Conservation (phyloP, 164 flowering plant species). For the Liquidambar formosana region DNA sequence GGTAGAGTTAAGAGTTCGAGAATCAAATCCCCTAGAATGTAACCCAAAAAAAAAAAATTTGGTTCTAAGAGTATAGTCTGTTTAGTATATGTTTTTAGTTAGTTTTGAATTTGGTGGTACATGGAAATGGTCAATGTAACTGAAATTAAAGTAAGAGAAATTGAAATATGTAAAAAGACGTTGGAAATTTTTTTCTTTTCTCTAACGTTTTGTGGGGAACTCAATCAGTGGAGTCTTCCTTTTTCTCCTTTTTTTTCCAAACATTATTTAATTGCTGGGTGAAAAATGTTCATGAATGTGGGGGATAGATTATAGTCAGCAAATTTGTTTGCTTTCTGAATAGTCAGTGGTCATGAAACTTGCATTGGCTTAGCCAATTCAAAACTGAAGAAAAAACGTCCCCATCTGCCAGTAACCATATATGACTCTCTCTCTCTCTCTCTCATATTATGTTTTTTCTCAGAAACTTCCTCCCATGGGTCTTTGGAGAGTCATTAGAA, state of each 20-base stretch:
- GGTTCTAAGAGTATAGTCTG: too few relatives aligned
- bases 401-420: neutral
- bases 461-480: neutral
- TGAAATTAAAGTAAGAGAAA: neutral
- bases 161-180: too few relatives aligned
- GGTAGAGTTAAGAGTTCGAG: too few relatives aligned
- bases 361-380: slow-evolving; percentile 33
- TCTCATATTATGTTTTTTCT: neutral
- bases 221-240: neutral
- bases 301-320: slow-evolving; percentile 2
- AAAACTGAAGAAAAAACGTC: slow-evolving; percentile 24
- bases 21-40: too few relatives aligned
- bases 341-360: slow-evolving; percentile 21
- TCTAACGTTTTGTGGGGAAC: neutral
- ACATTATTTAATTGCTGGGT: neutral
- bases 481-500: neutral
- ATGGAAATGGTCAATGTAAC: neutral
- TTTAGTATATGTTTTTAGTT: too few relatives aligned
- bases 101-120: neutral
- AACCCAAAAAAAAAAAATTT: too few relatives aligned
- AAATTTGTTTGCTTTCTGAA: slow-evolving; percentile 1
- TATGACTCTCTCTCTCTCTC: slow-evolving; percentile 10
- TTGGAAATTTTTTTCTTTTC: neutral
- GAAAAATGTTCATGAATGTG: neutral
- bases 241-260: too few relatives aligned